Evolutionary conservation across 148 eudicot genomes (phyloP), one percentile per base, ranked within the genome.

Genomic region (Arbutus unedo): DNA sequence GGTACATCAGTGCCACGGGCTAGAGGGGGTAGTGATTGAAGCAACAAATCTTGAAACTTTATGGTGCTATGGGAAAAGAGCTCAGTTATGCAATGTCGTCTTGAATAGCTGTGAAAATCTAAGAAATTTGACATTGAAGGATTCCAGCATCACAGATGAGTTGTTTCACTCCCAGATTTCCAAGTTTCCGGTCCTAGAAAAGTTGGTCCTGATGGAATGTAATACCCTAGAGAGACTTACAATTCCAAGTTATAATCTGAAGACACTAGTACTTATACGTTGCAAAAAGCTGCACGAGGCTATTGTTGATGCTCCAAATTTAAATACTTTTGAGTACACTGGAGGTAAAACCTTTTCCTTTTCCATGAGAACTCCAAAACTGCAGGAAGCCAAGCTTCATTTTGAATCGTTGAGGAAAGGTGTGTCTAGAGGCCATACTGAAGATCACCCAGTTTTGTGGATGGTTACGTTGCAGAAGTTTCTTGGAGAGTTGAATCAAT

Each of bases 61-160:
- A 74, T 84, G 88, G 88, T 84, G 55, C 44, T 71, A 55, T 54
- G 84, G 77, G n/a, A 70, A 45, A 21, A 60, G 15, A 43, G 0
- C 5, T 43, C 13, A 19, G 60, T 6, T 47, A 4, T 84, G 87
- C 82, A 82, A 81, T 77, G n/a, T 88, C 51, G 49, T 72, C 59
- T 76, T 88, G 54, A 55, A 50, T 8, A 21, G 84, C 41, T 83
- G 85, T 49, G 79, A 75, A 50, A 84, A 80, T 77, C 72, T 88
- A 79, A 88, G 72, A 66, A 71, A 16, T 74, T 84, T 88, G 80
- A 82, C 90, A n/a, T 62, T 88, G 82, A 88, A 76, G 68, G 84
- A 81, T 72, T 53, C 74, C 3, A 4, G 31, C 0, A 81, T 88
- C 74, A 77, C 84, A 25, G 83, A 79, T 66, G 82, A 66, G 56